Percentiles rank a stretch among this genome's conserved stretches.
Conservation (phyloP, 805 yeast genomes). For the Cyberlindnera sargentensis region DNA sequence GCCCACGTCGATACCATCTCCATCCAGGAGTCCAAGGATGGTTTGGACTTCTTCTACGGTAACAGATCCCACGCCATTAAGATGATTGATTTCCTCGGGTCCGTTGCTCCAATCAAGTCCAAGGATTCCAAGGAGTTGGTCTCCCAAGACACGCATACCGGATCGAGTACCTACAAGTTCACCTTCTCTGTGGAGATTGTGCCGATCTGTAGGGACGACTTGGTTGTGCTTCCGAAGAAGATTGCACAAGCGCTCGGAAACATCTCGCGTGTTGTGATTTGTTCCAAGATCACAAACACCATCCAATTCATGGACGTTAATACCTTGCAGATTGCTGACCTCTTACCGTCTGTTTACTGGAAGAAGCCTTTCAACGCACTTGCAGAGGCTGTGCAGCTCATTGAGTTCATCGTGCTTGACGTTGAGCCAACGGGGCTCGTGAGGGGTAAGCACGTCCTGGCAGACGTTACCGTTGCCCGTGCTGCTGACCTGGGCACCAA, state of each 20-base stretch:
- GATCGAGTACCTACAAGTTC: slow-evolving; percentile 82
- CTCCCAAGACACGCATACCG: slow-evolving; percentile 87
- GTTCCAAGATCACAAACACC: slow-evolving; percentile 77
- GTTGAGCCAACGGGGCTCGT: slow-evolving; percentile 86
- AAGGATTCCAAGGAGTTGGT: slow-evolving; percentile 88
- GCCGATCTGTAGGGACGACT: slow-evolving; percentile 95
- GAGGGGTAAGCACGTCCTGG: slow-evolving; percentile 71
- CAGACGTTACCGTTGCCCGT: slow-evolving; percentile 89
- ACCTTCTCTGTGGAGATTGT: slow-evolving; percentile 90
- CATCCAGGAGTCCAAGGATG: slow-evolving; percentile 88
- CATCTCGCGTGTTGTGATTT: slow-evolving; percentile 72
- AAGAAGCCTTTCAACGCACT: slow-evolving; percentile 73
- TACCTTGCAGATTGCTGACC: slow-evolving; percentile 71
- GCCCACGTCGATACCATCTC: slow-evolving; percentile 93
- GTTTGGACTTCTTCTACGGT: slow-evolving; percentile 87
- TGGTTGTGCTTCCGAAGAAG: slow-evolving; percentile 84
- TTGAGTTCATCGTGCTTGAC: slow-evolving; percentile 86
- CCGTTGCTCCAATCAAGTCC: slow-evolving; percentile 78
- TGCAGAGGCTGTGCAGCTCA: slow-evolving; percentile 65
- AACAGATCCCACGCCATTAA: slow-evolving; percentile 87
- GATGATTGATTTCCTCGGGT: slow-evolving; percentile 82
- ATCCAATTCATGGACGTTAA: slow-evolving; percentile 83
- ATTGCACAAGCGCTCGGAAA: slow-evolving; percentile 80
- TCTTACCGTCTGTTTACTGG: slow-evolving; percentile 71
- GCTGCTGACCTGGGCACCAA: slow-evolving; percentile 82